These are phyloP conservation scores for Apiospora marii DNA, from an alignment of 2,329 filamentous ascomycete species.

Conservation along the genomic window DNA sequence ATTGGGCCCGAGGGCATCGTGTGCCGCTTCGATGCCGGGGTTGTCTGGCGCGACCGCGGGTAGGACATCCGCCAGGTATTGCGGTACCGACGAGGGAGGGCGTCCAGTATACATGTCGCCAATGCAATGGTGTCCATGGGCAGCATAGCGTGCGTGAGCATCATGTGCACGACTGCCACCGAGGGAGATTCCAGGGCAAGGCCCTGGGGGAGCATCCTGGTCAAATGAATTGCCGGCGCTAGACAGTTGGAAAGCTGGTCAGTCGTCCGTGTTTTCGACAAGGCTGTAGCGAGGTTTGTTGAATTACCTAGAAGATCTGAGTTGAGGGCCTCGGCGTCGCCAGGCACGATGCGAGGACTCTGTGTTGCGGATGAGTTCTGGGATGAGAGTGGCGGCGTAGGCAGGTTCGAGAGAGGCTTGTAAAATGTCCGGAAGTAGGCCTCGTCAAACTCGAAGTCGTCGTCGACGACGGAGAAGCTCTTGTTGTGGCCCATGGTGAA, in stretches of 20 bases:
- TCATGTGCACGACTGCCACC: constrained; percentile 64
- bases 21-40: constrained; percentile 46
- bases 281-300: constrained; percentile 16
- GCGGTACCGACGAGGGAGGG: constrained; percentile 68
- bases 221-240: constrained; percentile 72
- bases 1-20: constrained; percentile 51
- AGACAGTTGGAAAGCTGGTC: constrained; percentile 19
- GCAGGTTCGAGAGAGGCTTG: constrained; percentile 71
- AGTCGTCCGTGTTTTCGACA: background rate
- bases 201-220: constrained; percentile 70
- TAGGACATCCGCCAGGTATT: constrained; percentile 68
- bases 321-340: constrained; percentile 55
- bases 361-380: constrained; percentile 52
- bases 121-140: constrained; percentile 69
- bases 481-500: constrained; percentile 43
- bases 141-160: constrained; percentile 65
- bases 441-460: constrained; percentile 58
- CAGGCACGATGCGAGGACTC: constrained; percentile 51
- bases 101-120: constrained; percentile 72
- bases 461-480: constrained; percentile 46
- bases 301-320: constrained; percentile 51
- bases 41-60: constrained; percentile 50
- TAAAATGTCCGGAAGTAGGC: constrained; percentile 67
- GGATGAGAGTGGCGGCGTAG: constrained; percentile 69
- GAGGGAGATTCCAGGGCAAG: constrained; percentile 68